A percentile compares a stretch with the other conserved stretches of the same genome.
phyloP scores from a whole-genome alignment of 2,329 filamentous ascomycete species.

The Cercospora berteroae region DNA sequence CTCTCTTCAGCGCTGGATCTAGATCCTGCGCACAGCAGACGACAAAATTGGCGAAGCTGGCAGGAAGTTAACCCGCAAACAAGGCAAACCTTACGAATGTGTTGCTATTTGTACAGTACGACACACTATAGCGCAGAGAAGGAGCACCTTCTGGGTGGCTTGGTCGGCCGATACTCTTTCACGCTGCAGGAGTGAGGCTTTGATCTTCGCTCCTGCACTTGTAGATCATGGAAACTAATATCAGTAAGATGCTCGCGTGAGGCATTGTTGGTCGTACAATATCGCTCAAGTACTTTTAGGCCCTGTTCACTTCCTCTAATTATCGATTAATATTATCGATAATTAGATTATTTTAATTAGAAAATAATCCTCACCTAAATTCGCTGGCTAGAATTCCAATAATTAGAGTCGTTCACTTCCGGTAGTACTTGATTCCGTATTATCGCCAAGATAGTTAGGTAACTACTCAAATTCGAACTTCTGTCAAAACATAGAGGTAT shows the following conservation, averaged over 20 bases:
- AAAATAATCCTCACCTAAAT: too few species aligned
- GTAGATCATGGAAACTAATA: background rate
- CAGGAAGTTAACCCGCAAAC: background rate
- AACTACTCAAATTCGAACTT: too few species aligned
- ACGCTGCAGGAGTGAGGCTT: background rate
- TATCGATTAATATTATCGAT: too few species aligned
- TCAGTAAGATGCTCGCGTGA: background rate
- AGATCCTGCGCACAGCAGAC: background rate
- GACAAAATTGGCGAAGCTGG: background rate
- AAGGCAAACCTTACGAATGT: background rate
- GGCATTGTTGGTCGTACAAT: background rate
- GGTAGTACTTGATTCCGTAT: too few species aligned
- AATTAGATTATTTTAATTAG: too few species aligned
- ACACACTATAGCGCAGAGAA: background rate
- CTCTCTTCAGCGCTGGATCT: background rate
- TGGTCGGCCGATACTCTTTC: background rate
- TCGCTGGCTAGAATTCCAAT: too few species aligned
- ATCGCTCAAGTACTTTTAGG: background rate
- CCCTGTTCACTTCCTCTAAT: too few species aligned
- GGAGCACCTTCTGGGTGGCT: background rate
- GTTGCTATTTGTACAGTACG: background rate
- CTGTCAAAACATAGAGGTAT: too few species aligned
- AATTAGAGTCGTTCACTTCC: too few species aligned
- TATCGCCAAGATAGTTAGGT: too few species aligned
- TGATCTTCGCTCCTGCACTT: background rate